Evolutionary conservation across 2,329 filamentous ascomycete species (phyloP), one percentile per base, ranked within the genome.

Genomic region (Chalara sp.): DNA sequence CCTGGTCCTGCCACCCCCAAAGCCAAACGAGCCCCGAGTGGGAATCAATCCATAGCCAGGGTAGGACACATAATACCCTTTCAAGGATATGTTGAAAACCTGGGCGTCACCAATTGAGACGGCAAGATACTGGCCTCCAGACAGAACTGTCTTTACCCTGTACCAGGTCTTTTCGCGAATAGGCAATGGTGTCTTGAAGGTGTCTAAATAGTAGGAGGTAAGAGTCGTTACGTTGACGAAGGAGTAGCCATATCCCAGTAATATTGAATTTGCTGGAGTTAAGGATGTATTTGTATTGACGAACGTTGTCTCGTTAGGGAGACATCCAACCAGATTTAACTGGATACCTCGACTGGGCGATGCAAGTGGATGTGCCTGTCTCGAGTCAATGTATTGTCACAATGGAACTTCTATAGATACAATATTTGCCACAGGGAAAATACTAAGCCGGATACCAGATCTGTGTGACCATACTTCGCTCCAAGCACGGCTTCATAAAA

Each of bases 1-100:
- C 56, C 13, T 73, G 68, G 44, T 72, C 70, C 47, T 71, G 64
- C 55, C 62, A 72, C 0, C 65, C 65, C 72, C 70, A 44, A 74
- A 71, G 0, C 68, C 70, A 52, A 67, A 72, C 1, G 64, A 62
- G 7, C 68, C 68, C n/a, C 35, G 43, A n/a, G 60, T 57, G 7
- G 48, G 45, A 30, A 55, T 53, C 31, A 55, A 43, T 11, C 47
- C 40, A 12, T 48, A 48, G 6, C 47, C 52, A 21, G 21, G 21
- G 21, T 21, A 21, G 21, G 21, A 21, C 12, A 50, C 52, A 30
- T 50, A 47, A 43, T 53, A 53, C 6, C 5, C 28, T 6, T 33
- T 12, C 30, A 53, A 39, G n/a, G 52, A 53, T 6, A 28, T 37
- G 35, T 53, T 46, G 52, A 53, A 53, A 8, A 62, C 41, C 2